Percentiles rank a stretch among this genome's conserved stretches.
Evolutionary conservation across 2,329 filamentous ascomycete genomes (phyloP).

Genomic region (Penicillium sp.): DNA sequence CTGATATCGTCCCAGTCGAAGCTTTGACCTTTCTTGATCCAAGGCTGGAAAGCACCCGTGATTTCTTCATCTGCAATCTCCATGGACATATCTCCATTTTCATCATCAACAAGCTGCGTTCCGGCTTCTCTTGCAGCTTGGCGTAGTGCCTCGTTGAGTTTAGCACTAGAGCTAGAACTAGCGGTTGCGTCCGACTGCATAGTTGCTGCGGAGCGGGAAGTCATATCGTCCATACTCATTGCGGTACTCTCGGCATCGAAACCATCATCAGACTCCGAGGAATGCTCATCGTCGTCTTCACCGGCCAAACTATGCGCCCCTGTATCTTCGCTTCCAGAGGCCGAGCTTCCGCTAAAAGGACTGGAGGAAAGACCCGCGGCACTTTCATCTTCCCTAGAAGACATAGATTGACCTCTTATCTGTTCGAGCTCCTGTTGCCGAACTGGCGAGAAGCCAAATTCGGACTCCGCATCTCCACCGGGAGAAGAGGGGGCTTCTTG

Average conservation of each 20-base stretch:
- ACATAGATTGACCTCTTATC: constrained; percentile 44
- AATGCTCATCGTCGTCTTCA: constrained; percentile 45
- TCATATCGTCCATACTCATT: constrained; percentile 80
- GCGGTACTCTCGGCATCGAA: constrained; percentile 69
- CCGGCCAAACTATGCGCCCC: constrained; percentile 37
- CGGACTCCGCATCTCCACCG: constrained; percentile 59
- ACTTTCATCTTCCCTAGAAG: constrained; percentile 53
- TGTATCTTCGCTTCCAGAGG: constrained; percentile 45
- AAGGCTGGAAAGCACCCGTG: constrained; percentile 51
- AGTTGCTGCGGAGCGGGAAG: constrained; percentile 66
- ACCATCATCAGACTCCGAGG: constrained; percentile 51
- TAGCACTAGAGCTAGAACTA: constrained; percentile 67
- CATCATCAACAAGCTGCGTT: constrained; percentile 66
- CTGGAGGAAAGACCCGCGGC: constrained; percentile 73
- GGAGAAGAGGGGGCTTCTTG: constrained; percentile 63
- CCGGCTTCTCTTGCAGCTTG: constrained; percentile 74
- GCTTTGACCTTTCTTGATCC: constrained; percentile 46
- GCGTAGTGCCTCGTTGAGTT: constrained; percentile 74
- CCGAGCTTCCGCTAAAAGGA: constrained; percentile 66
- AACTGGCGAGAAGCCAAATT: constrained; percentile 60
- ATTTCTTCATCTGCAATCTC: constrained; percentile 67
- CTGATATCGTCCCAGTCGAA: constrained; percentile 46
- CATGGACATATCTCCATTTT: constrained; percentile 72
- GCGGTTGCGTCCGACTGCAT: constrained; percentile 54
- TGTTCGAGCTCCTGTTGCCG: constrained; percentile 66